A percentile compares a stretch with the other conserved stretches of the same genome.
phyloP scores from a whole-genome alignment of 495 filamentous ascomycete species.

The Talaromyces thailandensis region DNA sequence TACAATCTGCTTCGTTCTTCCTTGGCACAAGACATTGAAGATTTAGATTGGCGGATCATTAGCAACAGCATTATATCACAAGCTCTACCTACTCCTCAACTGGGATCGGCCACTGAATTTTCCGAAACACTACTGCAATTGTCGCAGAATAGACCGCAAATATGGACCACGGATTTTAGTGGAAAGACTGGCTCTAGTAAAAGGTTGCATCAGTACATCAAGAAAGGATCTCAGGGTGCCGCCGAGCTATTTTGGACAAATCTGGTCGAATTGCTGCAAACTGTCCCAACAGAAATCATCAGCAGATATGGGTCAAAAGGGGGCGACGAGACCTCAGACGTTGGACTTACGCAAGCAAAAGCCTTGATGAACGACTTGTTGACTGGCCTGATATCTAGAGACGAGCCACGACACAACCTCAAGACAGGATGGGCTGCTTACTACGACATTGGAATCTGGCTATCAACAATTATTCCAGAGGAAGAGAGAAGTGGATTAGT shows the following conservation, averaged over 20 bases:
- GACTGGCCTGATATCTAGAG: conserved; percentile 58
- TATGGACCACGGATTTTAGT: conserved; percentile 65
- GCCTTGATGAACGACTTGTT: conserved; percentile 54
- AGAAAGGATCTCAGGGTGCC: conserved; percentile 72
- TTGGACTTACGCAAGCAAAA: conserved; percentile 18
- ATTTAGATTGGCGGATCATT: conserved; percentile 53
- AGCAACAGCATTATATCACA: conserved; percentile 60
- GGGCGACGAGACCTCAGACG: conserved; percentile 20
- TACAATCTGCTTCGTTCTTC: conserved; percentile 57
- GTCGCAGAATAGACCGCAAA: conserved; percentile 51
- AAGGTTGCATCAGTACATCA: conserved; percentile 63
- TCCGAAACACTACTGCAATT: conserved; percentile 52
- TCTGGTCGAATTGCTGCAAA: conserved; percentile 47
- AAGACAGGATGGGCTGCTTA: conserved; percentile 66
- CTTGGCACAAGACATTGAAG: conserved; percentile 47
- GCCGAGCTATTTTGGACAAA: conserved; percentile 61
- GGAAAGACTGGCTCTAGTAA: conserved; percentile 57
- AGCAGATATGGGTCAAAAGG: conserved; percentile 34
- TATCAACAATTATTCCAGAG: conserved; percentile 35
- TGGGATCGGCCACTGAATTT: conserved; percentile 62
- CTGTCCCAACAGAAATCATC: conserved; percentile 47
- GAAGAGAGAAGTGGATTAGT: conserved; percentile 41
- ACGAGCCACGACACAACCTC: conserved; percentile 61
- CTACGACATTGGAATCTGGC: conserved; percentile 43
- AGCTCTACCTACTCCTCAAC: conserved; percentile 57